Percentiles rank a stretch among this genome's conserved stretches.
These are phyloP conservation scores for Hypoxylon sp. DNA, from an alignment of 2,329 filamentous ascomycete genomes.

Conservation along the genomic window DNA sequence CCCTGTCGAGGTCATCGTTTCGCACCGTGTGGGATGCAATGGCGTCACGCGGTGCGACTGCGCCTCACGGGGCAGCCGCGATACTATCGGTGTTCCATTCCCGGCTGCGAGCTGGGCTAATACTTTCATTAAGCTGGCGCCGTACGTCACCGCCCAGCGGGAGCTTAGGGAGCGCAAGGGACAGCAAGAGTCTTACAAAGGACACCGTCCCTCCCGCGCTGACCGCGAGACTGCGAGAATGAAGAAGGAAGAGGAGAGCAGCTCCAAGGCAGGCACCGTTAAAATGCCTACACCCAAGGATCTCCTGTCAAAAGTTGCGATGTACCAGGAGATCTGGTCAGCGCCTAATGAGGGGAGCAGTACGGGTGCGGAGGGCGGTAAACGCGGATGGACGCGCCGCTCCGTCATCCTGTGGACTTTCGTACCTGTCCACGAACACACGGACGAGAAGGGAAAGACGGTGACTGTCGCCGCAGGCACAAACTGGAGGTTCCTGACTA, in stretches of 20 bases:
- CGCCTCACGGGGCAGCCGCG: conserved; percentile 60
- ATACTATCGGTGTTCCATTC: conserved; percentile 70
- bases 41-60: conserved; percentile 65
- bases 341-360: conserved; percentile 60
- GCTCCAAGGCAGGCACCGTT: conserved; percentile 34
- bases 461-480: conserved; percentile 68
- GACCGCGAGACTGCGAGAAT: conserved; percentile 49
- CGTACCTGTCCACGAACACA: conserved; percentile 65
- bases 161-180: conserved; percentile 47
- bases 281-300: conserved; percentile 60
- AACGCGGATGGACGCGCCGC: conserved; percentile 67
- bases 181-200: conserved; percentile 46
- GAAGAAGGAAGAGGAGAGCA: conserved; percentile 57
- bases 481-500: conserved; percentile 73
- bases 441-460: conserved; percentile 59
- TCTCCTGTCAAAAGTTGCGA: conserved; percentile 72
- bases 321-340: conserved; percentile 78
- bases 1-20: conserved; percentile 64
- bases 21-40: conserved; percentile 67
- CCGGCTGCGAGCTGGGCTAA: conserved; percentile 71
- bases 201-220: conserved; percentile 46
- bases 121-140: conserved; percentile 70
- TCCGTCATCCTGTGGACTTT: conserved; percentile 76
- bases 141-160: conserved; percentile 60
- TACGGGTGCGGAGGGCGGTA: conserved; percentile 43